phyloP scores from a whole-genome alignment of 148 eudicot species.

The Rhododendron mucronatum region DNA sequence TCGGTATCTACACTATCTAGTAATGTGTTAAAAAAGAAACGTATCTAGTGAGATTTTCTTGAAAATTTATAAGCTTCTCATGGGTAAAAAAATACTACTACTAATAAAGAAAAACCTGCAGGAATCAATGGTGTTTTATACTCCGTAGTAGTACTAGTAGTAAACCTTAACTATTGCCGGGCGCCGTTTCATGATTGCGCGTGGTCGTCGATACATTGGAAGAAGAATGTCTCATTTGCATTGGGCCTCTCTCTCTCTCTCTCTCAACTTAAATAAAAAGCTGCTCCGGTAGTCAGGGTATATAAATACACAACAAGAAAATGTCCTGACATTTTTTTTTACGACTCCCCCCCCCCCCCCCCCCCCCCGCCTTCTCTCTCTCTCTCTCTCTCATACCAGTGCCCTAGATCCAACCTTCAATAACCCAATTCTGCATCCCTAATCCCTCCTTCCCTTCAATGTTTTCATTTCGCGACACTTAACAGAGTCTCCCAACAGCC shows the following conservation, averaged over 20 bases:
- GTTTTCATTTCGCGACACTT: background rate
- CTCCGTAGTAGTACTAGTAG: too few relatives aligned
- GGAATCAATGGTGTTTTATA: background rate
- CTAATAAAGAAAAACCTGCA: background rate
- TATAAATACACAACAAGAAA: conserved; percentile 7
- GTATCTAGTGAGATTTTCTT: background rate
- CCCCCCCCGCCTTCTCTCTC: background rate
- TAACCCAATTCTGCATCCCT: conserved; percentile 10
- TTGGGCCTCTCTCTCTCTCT: conserved; percentile 15
- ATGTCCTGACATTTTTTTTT: conserved; percentile 5
- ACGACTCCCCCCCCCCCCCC: background rate
- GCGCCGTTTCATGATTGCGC: background rate
- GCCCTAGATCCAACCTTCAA: conserved; percentile 15
- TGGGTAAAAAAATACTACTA: background rate
- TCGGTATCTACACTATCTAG: too few relatives aligned
- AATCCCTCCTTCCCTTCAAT: background rate
- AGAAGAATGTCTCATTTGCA: conserved; percentile 12
- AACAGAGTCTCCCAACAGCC: background rate
- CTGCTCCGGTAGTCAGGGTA: conserved; percentile 12
- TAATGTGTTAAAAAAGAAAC: too few relatives aligned
- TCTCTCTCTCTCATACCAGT: background rate
- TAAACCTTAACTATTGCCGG: background rate
- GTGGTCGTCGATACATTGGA: conserved; percentile 4
- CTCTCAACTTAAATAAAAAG: conserved; percentile 11
- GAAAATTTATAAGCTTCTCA: background rate